These are phyloP conservation scores for Nakazawaea populi DNA, from an alignment of 805 yeast species.

Conservation along the genomic window DNA sequence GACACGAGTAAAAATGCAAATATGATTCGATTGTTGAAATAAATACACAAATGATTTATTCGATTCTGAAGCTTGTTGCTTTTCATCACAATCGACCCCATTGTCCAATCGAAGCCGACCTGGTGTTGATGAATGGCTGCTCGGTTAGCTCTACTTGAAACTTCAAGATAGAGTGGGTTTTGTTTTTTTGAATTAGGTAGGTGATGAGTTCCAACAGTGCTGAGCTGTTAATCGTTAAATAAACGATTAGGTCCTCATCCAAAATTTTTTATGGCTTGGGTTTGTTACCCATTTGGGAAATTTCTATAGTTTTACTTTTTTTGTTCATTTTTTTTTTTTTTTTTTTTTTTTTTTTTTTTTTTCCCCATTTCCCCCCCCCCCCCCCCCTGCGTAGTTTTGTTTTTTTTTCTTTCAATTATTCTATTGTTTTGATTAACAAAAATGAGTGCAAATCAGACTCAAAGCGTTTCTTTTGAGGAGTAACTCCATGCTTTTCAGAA, in stretches of 20 bases:
- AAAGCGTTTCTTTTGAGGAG: too few species aligned
- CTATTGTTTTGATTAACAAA: too few species aligned
- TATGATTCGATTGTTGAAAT: constrained; percentile 1
- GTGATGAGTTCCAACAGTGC: neutral
- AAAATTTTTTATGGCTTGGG: neutral
- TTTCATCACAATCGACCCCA: neutral
- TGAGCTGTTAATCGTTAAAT: neutral
- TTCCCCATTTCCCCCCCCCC: too few species aligned
- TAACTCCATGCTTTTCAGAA: too few species aligned
- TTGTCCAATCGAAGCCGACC: neutral
- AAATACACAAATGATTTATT: neutral
- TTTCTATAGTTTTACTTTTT: neutral
- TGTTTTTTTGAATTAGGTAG: too few species aligned
- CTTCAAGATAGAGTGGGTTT: too few species aligned
- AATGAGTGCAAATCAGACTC: too few species aligned
- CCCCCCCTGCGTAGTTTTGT: too few species aligned
- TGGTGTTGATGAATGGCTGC: neutral
- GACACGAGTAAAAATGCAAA: neutral
- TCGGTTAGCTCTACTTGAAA: neutral
- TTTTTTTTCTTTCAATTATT: too few species aligned
- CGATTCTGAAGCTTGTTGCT: neutral
- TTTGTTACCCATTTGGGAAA: neutral
- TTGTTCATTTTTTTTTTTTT: neutral
- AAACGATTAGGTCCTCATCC: neutral
- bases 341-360: too few species aligned